Evolutionary conservation across 225 moss, liverwort and hornwort species (phyloP).

Genomic region (Straminergon stramineum): DNA sequence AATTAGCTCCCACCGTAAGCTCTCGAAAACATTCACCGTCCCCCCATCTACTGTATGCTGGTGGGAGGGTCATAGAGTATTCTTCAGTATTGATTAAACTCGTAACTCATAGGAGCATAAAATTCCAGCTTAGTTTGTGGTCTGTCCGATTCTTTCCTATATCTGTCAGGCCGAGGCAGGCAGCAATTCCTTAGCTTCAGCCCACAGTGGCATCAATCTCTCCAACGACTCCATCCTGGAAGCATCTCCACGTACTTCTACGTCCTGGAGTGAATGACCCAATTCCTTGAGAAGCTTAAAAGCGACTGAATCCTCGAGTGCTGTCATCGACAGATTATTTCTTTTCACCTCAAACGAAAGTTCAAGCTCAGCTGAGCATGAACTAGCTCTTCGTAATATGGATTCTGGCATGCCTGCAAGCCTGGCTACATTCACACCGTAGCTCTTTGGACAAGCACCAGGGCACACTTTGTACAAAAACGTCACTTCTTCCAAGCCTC

Average conservation of each 20-base stretch:
- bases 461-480: constrained; percentile 83
- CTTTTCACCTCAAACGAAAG: constrained; percentile 35
- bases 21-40: not conserved
- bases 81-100: not conserved
- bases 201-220: constrained; percentile 27
- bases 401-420: constrained; percentile 93
- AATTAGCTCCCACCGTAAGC: too few species aligned
- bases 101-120: not conserved
- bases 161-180: constrained; percentile 14
- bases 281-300: constrained; percentile 30
- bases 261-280: constrained; percentile 6
- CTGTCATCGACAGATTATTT: not conserved
- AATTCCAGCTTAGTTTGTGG: not conserved
- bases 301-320: not conserved
- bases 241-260: not conserved
- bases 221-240: constrained; percentile 3
- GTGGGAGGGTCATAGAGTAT: too few species aligned
- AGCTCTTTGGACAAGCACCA: constrained; percentile 96
- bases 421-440: constrained; percentile 98
- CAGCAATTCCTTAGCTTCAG: constrained; percentile 23
- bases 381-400: constrained; percentile 60
- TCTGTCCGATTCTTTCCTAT: not conserved
- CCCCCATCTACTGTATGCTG: not conserved
- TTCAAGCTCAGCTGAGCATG: constrained; percentile 76
- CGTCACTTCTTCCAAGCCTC: constrained; percentile 81